phyloP scores from a whole-genome alignment of 148 eudicot genomes.

The Cornus florida region DNA sequence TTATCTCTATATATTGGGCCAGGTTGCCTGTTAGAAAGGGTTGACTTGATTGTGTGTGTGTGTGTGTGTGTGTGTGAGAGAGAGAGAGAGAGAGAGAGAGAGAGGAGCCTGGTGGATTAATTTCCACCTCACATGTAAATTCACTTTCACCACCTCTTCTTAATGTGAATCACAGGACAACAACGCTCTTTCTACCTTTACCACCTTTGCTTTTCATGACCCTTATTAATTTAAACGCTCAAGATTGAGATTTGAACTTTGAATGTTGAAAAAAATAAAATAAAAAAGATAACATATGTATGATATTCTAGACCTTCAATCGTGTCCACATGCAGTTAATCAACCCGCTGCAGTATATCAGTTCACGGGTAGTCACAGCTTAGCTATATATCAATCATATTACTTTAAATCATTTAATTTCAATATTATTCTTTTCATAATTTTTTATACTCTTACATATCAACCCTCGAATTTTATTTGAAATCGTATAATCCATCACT shows the following conservation, averaged over 20 bases:
- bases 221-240: constrained; percentile 27
- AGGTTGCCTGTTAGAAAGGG: constrained; percentile 5
- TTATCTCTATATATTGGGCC: constrained; percentile 23
- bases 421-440: too few species aligned
- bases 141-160: constrained; percentile 39
- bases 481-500: too few species aligned
- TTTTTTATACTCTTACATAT: too few species aligned
- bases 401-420: too few species aligned
- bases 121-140: constrained; percentile 45
- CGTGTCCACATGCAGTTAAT: not conserved
- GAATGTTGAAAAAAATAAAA: constrained; percentile 5
- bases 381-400: too few species aligned
- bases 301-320: not conserved
- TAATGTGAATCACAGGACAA: constrained; percentile 64
- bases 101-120: constrained; percentile 44
- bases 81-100: constrained; percentile 5
- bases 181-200: constrained; percentile 44
- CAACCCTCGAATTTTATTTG: too few species aligned
- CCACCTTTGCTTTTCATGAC: constrained; percentile 54
- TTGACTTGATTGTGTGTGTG: not conserved
- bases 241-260: constrained; percentile 24
- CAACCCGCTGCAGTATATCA: too few species aligned
- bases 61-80: too few species aligned
- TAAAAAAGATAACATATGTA: too few species aligned
- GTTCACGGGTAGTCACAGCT: too few species aligned